Percentiles rank a stretch among this genome's conserved stretches.
Evolutionary conservation across 495 filamentous ascomycete genomes (phyloP).

Genomic region (Amniculicola lignicola): DNA sequence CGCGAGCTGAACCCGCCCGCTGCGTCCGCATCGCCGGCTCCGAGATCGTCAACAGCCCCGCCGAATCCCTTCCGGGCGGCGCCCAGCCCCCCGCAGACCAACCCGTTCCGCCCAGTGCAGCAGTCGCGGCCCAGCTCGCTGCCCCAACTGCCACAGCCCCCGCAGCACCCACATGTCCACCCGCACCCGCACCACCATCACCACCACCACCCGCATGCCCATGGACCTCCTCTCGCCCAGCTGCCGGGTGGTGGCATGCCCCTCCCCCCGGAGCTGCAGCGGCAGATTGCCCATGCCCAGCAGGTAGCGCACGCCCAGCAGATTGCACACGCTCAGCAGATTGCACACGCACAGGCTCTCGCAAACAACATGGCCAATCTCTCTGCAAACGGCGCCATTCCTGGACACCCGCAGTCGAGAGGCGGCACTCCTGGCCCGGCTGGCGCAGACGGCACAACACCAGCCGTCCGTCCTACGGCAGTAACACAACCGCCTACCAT

Average conservation of each 20-base stretch:
- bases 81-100: constrained; percentile 6
- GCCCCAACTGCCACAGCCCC: constrained; percentile 12
- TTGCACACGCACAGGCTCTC: constrained; percentile 20
- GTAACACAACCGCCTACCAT: background rate
- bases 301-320: too few species aligned
- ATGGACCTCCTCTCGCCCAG: constrained; percentile 4
- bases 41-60: constrained; percentile 25
- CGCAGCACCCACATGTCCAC: constrained; percentile 26
- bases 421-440: constrained; percentile 5
- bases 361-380: constrained; percentile 4
- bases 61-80: constrained; percentile 29
- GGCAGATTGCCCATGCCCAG: too few species aligned
- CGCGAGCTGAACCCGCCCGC: constrained; percentile 21
- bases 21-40: constrained; percentile 6
- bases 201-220: constrained; percentile 4
- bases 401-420: constrained; percentile 1
- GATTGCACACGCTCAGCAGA: constrained; percentile 17
- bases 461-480: constrained; percentile 13
- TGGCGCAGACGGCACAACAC: constrained; percentile 15
- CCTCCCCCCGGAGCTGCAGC: constrained; percentile 27
- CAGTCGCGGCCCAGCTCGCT: constrained; percentile 1
- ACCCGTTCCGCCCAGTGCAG: background rate
- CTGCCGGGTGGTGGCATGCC: constrained; percentile 16
- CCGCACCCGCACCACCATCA: constrained; percentile 1
- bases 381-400: constrained; percentile 1